Conservation (phyloP, 306 rosid species). For the Vicia sativa region DNA sequence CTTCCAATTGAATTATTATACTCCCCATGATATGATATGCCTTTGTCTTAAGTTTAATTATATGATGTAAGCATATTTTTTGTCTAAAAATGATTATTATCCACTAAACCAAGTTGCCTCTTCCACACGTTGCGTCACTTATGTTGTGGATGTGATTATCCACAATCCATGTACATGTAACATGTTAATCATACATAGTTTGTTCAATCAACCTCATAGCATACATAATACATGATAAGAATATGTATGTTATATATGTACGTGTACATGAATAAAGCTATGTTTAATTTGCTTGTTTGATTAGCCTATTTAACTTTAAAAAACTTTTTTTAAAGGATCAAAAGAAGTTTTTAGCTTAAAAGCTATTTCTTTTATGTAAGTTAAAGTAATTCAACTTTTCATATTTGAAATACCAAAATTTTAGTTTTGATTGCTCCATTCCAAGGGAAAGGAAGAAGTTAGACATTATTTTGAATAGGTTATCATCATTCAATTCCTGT, state of each 20-base stretch:
- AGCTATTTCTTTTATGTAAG: slow-evolving; percentile 1
- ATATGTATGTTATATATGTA: slow-evolving; percentile 3
- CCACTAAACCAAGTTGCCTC: slow-evolving; percentile 61
- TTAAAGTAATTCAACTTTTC: not conserved
- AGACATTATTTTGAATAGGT: not conserved
- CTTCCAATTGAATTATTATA: slow-evolving; percentile 60
- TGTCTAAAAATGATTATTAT: slow-evolving; percentile 59
- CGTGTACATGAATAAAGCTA: slow-evolving; percentile 17
- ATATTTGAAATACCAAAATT: not conserved
- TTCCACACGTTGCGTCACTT: slow-evolving; percentile 31
- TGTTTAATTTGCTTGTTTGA: slow-evolving; percentile 1
- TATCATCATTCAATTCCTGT: not conserved
- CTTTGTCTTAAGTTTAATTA: slow-evolving; percentile 31
- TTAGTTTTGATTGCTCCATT: not conserved
- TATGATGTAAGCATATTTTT: slow-evolving; percentile 65
- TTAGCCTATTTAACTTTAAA: not conserved
- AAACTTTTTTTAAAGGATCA: not conserved
- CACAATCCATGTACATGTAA: slow-evolving; percentile 28
- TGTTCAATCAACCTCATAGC: slow-evolving; percentile 43
- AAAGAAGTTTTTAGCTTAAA: not conserved
- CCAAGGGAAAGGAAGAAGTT: not conserved
- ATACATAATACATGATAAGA: slow-evolving; percentile 36
- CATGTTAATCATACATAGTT: slow-evolving; percentile 37
- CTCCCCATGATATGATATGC: slow-evolving; percentile 58
- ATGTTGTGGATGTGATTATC: slow-evolving; percentile 21